Conservation (phyloP, 1,284 basidiomycete species). For the Phenoliferia sp. region DNA sequence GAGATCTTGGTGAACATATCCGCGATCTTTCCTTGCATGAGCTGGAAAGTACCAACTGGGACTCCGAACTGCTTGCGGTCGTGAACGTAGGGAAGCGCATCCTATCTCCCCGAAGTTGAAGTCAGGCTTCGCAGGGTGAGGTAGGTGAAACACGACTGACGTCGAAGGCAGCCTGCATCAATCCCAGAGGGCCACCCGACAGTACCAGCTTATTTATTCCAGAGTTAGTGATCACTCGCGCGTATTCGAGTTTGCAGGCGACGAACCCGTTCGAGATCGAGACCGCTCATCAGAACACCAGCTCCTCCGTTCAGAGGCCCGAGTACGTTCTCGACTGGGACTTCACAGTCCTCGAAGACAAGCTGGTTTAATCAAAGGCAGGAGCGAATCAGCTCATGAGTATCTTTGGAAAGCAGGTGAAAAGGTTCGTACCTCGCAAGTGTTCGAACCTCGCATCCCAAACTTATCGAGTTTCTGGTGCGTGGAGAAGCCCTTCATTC, state of each 20-base stretch:
- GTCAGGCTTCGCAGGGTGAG: background rate
- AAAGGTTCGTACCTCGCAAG: slow-evolving; percentile 57
- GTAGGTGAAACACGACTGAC: slow-evolving; percentile 5
- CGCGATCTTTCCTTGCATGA: slow-evolving; percentile 78
- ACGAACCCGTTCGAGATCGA: slow-evolving; percentile 87
- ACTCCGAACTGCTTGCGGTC: slow-evolving; percentile 84
- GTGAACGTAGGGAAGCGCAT: slow-evolving; percentile 82
- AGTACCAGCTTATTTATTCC: no score
- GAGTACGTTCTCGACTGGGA: slow-evolving; percentile 81
- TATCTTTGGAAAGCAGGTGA: background rate
- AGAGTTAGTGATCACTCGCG: no score
- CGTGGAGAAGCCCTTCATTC: slow-evolving; percentile 77
- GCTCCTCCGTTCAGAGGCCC: slow-evolving; percentile 75
- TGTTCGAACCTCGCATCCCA: slow-evolving; percentile 93
- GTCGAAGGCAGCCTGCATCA: slow-evolving; percentile 87
- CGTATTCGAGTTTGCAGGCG: no score
- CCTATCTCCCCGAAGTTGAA: slow-evolving; percentile 43
- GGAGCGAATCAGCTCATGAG: background rate
- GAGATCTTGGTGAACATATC: slow-evolving; percentile 96
- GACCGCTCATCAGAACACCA: slow-evolving; percentile 84
- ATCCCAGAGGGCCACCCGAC: slow-evolving; percentile 71
- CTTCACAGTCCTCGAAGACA: slow-evolving; percentile 83
- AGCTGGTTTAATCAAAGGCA: slow-evolving; percentile 45
- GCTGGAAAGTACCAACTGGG: slow-evolving; percentile 83
- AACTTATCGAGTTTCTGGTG: slow-evolving; percentile 90